These are phyloP conservation scores for Lithohypha guttulata DNA, from an alignment of 2,329 filamentous ascomycete genomes.

Conservation along the genomic window DNA sequence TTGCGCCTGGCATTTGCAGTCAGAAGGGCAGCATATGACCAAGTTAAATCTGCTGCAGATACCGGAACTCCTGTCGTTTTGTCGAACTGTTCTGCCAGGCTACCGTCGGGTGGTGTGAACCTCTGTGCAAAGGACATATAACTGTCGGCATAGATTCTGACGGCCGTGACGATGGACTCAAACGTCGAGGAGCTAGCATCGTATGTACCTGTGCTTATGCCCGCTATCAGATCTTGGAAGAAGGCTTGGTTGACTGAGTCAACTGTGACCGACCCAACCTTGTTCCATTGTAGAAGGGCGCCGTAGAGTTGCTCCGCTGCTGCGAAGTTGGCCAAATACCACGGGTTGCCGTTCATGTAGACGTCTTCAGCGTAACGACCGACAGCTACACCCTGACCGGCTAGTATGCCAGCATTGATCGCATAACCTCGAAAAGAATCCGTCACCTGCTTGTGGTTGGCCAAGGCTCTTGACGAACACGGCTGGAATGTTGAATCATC, in stretches of 20 bases:
- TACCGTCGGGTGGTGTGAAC: conserved; percentile 50
- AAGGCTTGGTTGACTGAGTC: conserved; percentile 57
- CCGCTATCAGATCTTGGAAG: conserved; percentile 55
- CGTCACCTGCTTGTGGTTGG: conserved; percentile 64
- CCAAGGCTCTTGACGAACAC: conserved; percentile 55
- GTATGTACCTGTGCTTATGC: conserved; percentile 52
- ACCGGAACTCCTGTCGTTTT: conserved; percentile 26
- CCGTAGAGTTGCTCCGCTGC: conserved; percentile 71
- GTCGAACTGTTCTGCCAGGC: conserved; percentile 32
- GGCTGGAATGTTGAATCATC: conserved; percentile 62
- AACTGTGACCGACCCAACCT: conserved; percentile 51
- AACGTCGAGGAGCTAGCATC: conserved; percentile 35
- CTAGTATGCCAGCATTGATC: conserved; percentile 55
- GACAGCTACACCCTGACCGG: conserved; percentile 51
- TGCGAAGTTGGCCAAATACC: conserved; percentile 65
- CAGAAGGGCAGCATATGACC: conserved; percentile 35
- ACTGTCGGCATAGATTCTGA: conserved; percentile 51
- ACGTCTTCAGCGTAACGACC: conserved; percentile 62
- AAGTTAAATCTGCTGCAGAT: conserved; percentile 34
- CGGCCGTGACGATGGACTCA: conserved; percentile 42
- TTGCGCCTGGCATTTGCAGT: conserved; percentile 22
- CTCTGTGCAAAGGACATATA: conserved; percentile 35
- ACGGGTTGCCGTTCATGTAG: conserved; percentile 69
- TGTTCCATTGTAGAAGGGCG: conserved; percentile 60
- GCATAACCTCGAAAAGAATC: conserved; percentile 64